Percentiles rank a stretch among this genome's conserved stretches.
Evolutionary conservation across 2,329 filamentous ascomycete genomes (phyloP).

Genomic region (Fusarium succisae): DNA sequence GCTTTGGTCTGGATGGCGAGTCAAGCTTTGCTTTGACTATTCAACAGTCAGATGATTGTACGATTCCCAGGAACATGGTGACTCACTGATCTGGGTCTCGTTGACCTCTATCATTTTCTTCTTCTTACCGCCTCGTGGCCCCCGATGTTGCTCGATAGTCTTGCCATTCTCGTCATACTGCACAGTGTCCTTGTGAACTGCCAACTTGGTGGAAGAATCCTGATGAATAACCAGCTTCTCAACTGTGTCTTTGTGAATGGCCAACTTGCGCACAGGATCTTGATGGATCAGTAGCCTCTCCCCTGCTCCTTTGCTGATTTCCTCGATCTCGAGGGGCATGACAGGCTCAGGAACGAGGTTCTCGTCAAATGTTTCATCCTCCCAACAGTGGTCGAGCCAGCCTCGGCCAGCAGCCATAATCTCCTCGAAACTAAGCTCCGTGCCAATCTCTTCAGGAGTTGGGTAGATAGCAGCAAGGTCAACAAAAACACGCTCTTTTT

Average conservation of each 20-base stretch:
- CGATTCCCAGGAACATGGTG: not conserved
- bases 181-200: conserved; percentile 44
- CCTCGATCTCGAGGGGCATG: conserved; percentile 44
- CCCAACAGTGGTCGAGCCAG: conserved; percentile 69
- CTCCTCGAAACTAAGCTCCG: conserved; percentile 92
- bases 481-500: conserved; percentile 86
- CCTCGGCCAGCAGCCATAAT: conserved; percentile 82
- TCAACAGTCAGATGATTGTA: conserved; percentile 42
- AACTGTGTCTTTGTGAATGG: conserved; percentile 14
- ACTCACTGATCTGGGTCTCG: conserved; percentile 90
- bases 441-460: conserved; percentile 72
- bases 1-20: conserved; percentile 85
- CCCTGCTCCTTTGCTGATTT: conserved; percentile 41
- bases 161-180: conserved; percentile 69
- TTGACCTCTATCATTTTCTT: conserved; percentile 87
- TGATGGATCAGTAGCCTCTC: conserved; percentile 42
- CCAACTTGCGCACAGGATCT: conserved; percentile 37
- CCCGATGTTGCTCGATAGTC: conserved; percentile 54
- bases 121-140: conserved; percentile 65
- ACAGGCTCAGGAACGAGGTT: conserved; percentile 45
- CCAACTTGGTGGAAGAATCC: conserved; percentile 36
- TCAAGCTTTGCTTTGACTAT: conserved; percentile 92
- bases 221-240: conserved; percentile 25
- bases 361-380: conserved; percentile 52
- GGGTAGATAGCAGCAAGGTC: conserved; percentile 88